Percentiles rank a stretch among this genome's conserved stretches.
These are phyloP conservation scores for Spergularia bocconei DNA, from an alignment of 148 eudicot species.

Conservation along the genomic window DNA sequence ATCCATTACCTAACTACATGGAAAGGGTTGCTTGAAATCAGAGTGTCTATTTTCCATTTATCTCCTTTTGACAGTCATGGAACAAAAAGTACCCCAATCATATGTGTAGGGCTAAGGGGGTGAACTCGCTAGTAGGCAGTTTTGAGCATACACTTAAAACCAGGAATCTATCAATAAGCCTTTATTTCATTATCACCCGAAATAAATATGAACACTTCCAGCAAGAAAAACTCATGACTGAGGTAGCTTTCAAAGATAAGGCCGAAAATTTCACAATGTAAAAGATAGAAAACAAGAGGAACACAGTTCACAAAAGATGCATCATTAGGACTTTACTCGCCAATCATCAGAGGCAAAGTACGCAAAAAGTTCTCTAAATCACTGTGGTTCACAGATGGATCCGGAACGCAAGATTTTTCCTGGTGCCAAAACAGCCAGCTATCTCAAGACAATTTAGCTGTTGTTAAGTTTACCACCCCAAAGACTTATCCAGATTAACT, in stretches of 20 bases:
- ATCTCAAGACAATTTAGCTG: not conserved
- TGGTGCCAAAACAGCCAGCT: constrained; percentile 6
- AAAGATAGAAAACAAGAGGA: not conserved
- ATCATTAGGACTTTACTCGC: not conserved
- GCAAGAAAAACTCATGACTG: not conserved
- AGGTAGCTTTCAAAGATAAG: not conserved
- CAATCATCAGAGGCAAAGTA: not conserved
- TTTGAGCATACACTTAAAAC: not conserved
- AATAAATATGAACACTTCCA: not conserved
- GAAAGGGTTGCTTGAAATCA: not conserved
- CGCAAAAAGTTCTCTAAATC: not conserved
- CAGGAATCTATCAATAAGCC: not conserved
- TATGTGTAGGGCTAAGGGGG: not conserved
- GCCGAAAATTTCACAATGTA: not conserved
- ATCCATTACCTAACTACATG: not conserved
- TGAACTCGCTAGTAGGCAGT: not conserved
- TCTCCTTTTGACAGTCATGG: not conserved
- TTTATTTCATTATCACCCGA: not conserved
- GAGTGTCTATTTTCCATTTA: not conserved
- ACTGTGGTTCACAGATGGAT: not conserved
- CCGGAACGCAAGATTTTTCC: not conserved
- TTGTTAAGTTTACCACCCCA: not conserved
- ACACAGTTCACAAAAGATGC: not conserved
- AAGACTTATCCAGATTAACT: not conserved
- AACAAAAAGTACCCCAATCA: not conserved